Evolutionary conservation across 371 early-diverging fungal genomes (phyloP).

Genomic region (Rhizopus sp.): DNA sequence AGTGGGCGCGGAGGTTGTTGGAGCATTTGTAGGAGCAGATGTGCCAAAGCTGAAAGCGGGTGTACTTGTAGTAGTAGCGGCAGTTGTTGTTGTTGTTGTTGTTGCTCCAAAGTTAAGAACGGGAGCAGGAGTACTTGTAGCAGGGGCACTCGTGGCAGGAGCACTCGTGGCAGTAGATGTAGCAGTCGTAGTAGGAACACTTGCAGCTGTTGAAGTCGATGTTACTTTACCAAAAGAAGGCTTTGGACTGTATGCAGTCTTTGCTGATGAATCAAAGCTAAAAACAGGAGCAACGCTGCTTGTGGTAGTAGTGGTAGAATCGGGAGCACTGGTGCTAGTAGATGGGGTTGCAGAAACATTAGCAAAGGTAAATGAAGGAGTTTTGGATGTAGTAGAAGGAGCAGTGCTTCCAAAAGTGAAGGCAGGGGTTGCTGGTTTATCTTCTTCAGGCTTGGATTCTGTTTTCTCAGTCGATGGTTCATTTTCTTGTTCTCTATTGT

Average conservation of each 20-base stretch:
- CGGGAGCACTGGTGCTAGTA: not conserved
- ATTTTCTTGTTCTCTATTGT: no score
- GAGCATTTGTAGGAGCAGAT: not conserved
- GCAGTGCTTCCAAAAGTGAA: not conserved
- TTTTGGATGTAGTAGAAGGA: not conserved
- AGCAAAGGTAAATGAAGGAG: no score
- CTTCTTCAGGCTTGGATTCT: no score
- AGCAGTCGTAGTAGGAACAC: conserved; percentile 1
- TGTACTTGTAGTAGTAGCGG: not conserved
- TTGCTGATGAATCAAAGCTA: conserved; percentile 1
- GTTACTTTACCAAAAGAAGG: not conserved
- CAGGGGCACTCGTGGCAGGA: not conserved
- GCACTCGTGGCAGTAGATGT: not conserved
- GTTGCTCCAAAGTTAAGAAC: conserved; percentile 6
- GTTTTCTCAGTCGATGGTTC: no score
- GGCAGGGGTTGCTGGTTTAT: not conserved
- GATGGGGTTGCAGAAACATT: not conserved
- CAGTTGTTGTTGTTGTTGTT: not conserved
- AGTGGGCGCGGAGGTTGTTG: not conserved
- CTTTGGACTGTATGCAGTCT: not conserved
- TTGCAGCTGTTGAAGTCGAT: not conserved
- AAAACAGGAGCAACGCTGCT: not conserved
- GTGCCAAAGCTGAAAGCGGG: conserved; percentile 1
- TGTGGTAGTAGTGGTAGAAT: not conserved
- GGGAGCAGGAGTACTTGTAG: conserved; percentile 1